A percentile compares a stretch with the other conserved stretches of the same genome.
phyloP scores from a whole-genome alignment of 116 monocot species.

The Phalaenopsis hybrid region DNA sequence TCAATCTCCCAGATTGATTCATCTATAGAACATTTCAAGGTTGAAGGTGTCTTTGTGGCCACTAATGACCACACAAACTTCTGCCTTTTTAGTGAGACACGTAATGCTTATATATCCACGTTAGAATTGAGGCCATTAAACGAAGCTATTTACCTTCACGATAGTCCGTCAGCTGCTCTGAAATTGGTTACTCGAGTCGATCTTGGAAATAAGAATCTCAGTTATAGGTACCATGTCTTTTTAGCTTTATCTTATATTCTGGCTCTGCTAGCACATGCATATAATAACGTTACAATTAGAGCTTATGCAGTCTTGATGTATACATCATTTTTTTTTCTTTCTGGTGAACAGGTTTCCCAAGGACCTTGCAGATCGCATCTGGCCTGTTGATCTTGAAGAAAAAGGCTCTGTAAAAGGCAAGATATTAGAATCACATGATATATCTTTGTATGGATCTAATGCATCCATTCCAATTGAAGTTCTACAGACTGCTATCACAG shows the following conservation, averaged over 20 bases:
- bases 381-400: constrained; percentile 11
- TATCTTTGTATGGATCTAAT: constrained; percentile 12
- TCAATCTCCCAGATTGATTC: constrained; percentile 25
- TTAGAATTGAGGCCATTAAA: constrained; percentile 32
- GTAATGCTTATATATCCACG: constrained; percentile 34
- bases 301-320: neutral
- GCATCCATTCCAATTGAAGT: constrained; percentile 27
- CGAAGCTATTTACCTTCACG: constrained; percentile 12
- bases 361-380: constrained; percentile 28
- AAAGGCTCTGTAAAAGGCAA: neutral
- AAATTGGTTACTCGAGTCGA: constrained; percentile 30
- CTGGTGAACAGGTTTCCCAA: constrained; percentile 23
- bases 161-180: constrained; percentile 9
- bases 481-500: constrained; percentile 20
- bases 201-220: constrained; percentile 21
- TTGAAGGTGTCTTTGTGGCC: constrained; percentile 25
- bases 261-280: neutral
- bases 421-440: constrained; percentile 9
- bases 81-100: constrained; percentile 18
- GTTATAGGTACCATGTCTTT: constrained; percentile 20
- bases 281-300: neutral
- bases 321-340: neutral
- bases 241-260: neutral
- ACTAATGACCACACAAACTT: constrained; percentile 18
- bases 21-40: constrained; percentile 12